Percentiles rank a stretch among this genome's conserved stretches.
These are phyloP conservation scores for Eucalyptus camaldulensis DNA, from an alignment of 345 rosid species.

Conservation along the genomic window DNA sequence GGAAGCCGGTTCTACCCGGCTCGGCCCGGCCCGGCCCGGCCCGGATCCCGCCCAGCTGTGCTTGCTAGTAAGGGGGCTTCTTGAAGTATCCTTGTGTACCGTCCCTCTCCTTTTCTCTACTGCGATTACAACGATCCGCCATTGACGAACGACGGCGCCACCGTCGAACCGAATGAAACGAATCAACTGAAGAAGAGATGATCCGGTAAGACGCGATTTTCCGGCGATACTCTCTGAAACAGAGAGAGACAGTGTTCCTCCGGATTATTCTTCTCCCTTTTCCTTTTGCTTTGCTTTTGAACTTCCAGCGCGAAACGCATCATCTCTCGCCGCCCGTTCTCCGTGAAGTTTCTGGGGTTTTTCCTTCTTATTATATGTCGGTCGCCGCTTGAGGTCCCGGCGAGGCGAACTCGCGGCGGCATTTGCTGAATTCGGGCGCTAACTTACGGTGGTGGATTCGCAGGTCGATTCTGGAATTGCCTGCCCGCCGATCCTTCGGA, in stretches of 20 bases:
- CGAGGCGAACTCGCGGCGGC: background rate
- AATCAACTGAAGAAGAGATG: background rate
- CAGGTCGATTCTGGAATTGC: conserved; percentile 62
- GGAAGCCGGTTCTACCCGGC: background rate
- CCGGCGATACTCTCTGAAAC: background rate
- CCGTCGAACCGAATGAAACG: background rate
- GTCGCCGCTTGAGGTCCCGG: background rate
- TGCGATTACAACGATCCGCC: background rate
- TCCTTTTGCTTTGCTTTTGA: background rate
- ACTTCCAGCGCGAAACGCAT: background rate
- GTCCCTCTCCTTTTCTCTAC: background rate
- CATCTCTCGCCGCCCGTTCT: background rate
- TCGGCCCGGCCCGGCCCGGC: background rate
- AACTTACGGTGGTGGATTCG: background rate
- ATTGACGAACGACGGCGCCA: accelerated
- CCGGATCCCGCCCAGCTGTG: background rate
- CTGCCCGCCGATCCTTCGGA: conserved; percentile 33
- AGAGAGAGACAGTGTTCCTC: background rate
- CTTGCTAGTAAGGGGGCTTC: background rate
- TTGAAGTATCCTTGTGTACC: too few species aligned
- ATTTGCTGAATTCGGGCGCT: background rate
- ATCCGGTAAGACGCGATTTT: background rate
- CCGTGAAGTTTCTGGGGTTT: background rate
- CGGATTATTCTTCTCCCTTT: background rate
- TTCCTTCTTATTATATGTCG: accelerated